Evolutionary conservation across 495 filamentous ascomycete genomes (phyloP).

Genomic region (Talaromyces ruber): DNA sequence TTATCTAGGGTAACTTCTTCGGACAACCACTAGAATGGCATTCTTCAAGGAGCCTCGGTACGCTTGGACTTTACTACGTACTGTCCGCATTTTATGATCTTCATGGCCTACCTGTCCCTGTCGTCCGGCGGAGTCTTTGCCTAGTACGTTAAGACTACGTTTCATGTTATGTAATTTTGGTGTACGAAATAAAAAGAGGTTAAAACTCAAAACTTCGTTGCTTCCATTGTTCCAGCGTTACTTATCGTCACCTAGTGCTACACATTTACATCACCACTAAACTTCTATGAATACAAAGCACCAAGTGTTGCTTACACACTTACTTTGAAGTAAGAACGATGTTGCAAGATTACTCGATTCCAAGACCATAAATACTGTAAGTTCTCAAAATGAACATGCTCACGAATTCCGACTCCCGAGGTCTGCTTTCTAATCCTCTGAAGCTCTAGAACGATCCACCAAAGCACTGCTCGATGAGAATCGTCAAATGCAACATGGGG

Average conservation of each 20-base stretch:
- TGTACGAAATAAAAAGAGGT: neutral
- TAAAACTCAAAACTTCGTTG: too few relatives aligned
- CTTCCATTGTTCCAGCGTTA: too few relatives aligned
- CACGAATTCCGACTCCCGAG: neutral
- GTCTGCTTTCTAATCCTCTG: neutral
- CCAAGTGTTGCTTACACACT: neutral
- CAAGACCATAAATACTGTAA: neutral
- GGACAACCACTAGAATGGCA: too few relatives aligned
- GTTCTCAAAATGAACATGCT: neutral
- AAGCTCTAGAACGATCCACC: neutral
- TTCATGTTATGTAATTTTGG: neutral
- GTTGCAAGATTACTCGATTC: too few relatives aligned
- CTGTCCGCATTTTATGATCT: too few relatives aligned
- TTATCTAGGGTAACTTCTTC: too few relatives aligned
- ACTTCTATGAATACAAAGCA: neutral
- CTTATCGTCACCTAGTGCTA: too few relatives aligned
- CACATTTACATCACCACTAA: too few relatives aligned
- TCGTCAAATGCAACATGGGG: neutral
- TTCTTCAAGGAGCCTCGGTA: neutral
- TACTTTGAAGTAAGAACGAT: too few relatives aligned
- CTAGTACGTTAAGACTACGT: too few relatives aligned
- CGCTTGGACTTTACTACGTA: slow-evolving; percentile 1
- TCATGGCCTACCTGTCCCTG: too few relatives aligned
- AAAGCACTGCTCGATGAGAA: neutral
- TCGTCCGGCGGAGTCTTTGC: neutral